Evolutionary conservation across 2,329 filamentous ascomycete species (phyloP).

Genomic region (Fusarium avenaceum): DNA sequence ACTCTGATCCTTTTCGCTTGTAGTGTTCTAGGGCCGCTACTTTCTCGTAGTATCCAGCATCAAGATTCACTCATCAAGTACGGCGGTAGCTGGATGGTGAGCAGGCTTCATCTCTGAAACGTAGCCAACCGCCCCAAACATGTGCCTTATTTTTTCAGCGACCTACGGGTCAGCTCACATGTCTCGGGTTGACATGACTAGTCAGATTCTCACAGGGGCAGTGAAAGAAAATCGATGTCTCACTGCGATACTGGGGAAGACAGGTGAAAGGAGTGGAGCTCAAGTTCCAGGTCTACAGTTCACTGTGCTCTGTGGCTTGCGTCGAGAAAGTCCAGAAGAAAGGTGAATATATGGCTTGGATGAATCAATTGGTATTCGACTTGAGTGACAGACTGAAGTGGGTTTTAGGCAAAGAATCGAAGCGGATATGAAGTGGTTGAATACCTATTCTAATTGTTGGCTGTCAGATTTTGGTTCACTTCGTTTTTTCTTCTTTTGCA

Average conservation of each 20-base stretch:
- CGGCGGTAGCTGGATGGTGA: slow-evolving; percentile 29
- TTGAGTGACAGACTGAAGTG: neutral
- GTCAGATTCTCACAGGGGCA: slow-evolving; percentile 21
- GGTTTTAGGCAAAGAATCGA: no score
- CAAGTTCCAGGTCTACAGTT: slow-evolving; percentile 2
- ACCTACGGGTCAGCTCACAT: slow-evolving; percentile 30
- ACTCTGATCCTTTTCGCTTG: slow-evolving; percentile 1
- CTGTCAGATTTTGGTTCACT: slow-evolving; percentile 19
- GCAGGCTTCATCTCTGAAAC: slow-evolving; percentile 28
- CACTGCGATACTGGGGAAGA: slow-evolving; percentile 27
- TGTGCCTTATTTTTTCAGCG: slow-evolving; percentile 2
- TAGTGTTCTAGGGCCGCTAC: slow-evolving; percentile 6
- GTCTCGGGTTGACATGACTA: slow-evolving; percentile 40
- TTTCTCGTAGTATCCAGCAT: slow-evolving; percentile 7
- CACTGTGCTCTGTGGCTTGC: slow-evolving; percentile 21
- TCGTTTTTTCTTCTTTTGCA: neutral
- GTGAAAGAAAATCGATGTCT: slow-evolving; percentile 30
- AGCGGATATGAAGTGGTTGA: neutral
- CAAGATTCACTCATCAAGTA: slow-evolving; percentile 26
- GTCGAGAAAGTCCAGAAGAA: slow-evolving; percentile 25
- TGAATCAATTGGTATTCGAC: slow-evolving; percentile 2
- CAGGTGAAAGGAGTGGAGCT: slow-evolving; percentile 25
- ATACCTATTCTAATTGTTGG: slow-evolving; percentile 6
- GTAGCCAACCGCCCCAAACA: slow-evolving; percentile 8
- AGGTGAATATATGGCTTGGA: slow-evolving; percentile 4